Evolutionary conservation across 2,329 filamentous ascomycete genomes (phyloP), one percentile per base, ranked within the genome.

Genomic region (Aureobasidium sp.): DNA sequence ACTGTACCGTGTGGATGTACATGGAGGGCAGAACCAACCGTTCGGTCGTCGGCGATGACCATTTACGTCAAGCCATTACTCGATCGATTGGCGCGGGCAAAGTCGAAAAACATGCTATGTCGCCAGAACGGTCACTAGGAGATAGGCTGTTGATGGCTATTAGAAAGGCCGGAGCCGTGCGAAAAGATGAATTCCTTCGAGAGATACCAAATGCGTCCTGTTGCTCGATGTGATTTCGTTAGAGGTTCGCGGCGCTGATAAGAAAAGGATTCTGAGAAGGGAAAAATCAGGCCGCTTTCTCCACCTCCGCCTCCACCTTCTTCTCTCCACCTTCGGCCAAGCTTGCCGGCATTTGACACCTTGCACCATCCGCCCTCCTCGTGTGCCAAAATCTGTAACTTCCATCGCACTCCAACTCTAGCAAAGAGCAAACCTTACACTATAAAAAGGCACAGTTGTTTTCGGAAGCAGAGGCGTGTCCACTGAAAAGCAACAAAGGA

Each of bases 211-310:
- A 27, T 5, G 30, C 32, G 39, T 14, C 27, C 29, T 37, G 30
- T 61, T 61, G 59, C 59, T 61, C 41, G 59, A 61, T 61, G 32
- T 30, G 59, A 61, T 61, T 61, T 61, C 59, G 59, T 54, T 42
- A 55, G 59, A 54, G 49, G 30, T 48, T 49, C 6, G 27, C 5
- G 8, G 48, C 50, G 27, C 50, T 61, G 59, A 61, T 61, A 61
- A 61, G 59, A 30, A 55, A 48, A 30, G n/a, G 21, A 58, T 45
- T 30, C 27, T 58, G 3, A 14, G 11, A 51, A 39, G 50, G 50
- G 32, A 30, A 55, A 55, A 25, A 42, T n/a, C 39, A 13, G 11
- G 13, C 9, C 51, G 39, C 39, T 16, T 32, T 42, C 36, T 36
- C 34, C 51, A 27, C 25, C 27, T 41, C 49, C 49, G 36, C 49